phyloP scores from a whole-genome alignment of 179 eudicot species.

The Nepenthes alata region DNA sequence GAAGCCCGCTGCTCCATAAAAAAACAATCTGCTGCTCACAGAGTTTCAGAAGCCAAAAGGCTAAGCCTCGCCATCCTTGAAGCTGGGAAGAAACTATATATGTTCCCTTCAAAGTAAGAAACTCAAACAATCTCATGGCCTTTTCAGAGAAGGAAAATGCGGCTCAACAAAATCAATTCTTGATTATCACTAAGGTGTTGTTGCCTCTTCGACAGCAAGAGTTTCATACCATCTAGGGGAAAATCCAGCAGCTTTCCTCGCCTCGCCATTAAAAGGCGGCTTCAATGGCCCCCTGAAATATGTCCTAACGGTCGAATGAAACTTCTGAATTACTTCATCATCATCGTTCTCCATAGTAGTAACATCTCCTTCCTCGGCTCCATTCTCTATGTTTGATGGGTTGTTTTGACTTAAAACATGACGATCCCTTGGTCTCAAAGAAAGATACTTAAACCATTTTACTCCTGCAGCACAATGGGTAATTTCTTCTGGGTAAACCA shows the following conservation, averaged over 20 bases:
- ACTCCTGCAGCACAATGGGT: slow-evolving; percentile 94
- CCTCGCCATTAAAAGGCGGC: slow-evolving; percentile 85
- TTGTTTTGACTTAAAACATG: slow-evolving; percentile 7
- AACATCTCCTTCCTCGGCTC: slow-evolving; percentile 9
- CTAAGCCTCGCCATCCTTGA: too few relatives aligned
- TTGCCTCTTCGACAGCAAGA: slow-evolving; percentile 43
- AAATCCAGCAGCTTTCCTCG: slow-evolving; percentile 91
- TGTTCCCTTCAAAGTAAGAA: too few relatives aligned
- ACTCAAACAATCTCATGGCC: too few relatives aligned
- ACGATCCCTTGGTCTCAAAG: slow-evolving; percentile 33
- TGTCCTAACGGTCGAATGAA: slow-evolving; percentile 49
- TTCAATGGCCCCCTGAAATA: slow-evolving; percentile 77
- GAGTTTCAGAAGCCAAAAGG: too few relatives aligned
- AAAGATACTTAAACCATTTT: slow-evolving; percentile 81
- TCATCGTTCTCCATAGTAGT: slow-evolving; percentile 12
- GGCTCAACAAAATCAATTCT: too few relatives aligned
- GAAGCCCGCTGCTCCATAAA: too few relatives aligned
- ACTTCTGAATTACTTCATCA: slow-evolving; percentile 41
- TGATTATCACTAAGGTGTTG: neutral
- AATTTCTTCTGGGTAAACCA: slow-evolving; percentile 79
- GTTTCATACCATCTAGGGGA: slow-evolving; percentile 87
- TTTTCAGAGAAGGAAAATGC: too few relatives aligned
- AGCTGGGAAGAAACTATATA: too few relatives aligned
- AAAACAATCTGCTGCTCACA: too few relatives aligned
- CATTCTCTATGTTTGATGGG: slow-evolving; percentile 4